phyloP scores from a whole-genome alignment of 345 rosid species.

The Odontarrhena argentea region DNA sequence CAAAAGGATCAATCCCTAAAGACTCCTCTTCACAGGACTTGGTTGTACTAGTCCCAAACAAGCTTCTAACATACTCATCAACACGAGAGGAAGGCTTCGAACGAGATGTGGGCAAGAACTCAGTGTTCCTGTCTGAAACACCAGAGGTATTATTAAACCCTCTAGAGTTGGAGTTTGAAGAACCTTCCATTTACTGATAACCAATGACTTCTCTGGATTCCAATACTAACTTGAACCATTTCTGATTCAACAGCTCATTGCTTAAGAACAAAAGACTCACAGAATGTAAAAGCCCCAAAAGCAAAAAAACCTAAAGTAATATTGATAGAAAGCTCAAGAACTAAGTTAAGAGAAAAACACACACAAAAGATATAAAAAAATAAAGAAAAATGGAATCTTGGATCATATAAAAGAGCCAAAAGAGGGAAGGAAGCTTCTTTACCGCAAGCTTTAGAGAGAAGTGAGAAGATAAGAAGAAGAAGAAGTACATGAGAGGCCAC shows the following conservation, averaged over 20 bases:
- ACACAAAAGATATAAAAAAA: conserved; percentile 27
- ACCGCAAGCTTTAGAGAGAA: conserved; percentile 34
- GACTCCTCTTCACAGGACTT: conserved; percentile 51
- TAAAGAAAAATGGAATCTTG: conserved; percentile 18
- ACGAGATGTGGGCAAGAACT: conserved; percentile 38
- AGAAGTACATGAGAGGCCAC: conserved; percentile 45
- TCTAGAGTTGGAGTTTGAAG: conserved; percentile 75
- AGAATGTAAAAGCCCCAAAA: conserved; percentile 26
- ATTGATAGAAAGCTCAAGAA: conserved; percentile 22
- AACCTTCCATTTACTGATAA: conserved; percentile 67
- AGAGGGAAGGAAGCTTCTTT: conserved; percentile 35
- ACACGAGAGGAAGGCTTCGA: conserved; percentile 49
- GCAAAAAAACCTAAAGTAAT: conserved; percentile 26
- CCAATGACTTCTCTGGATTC: conserved; percentile 49
- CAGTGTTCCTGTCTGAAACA: conserved; percentile 58
- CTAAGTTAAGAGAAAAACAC: conserved; percentile 21
- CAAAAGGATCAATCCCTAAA: conserved; percentile 53
- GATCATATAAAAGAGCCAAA: conserved; percentile 29
- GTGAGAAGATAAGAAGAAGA: conserved; percentile 40
- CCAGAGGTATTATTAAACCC: conserved; percentile 56
- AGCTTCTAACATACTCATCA: conserved; percentile 58
- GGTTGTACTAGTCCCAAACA: conserved; percentile 47
- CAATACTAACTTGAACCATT: conserved; percentile 49
- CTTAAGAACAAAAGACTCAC: conserved; percentile 28
- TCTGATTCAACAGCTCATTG: conserved; percentile 52